Base-by-base conservation (phyloP, 2,329 filamentous ascomycete species). In the Zymoseptoria ardabiliae region DNA sequence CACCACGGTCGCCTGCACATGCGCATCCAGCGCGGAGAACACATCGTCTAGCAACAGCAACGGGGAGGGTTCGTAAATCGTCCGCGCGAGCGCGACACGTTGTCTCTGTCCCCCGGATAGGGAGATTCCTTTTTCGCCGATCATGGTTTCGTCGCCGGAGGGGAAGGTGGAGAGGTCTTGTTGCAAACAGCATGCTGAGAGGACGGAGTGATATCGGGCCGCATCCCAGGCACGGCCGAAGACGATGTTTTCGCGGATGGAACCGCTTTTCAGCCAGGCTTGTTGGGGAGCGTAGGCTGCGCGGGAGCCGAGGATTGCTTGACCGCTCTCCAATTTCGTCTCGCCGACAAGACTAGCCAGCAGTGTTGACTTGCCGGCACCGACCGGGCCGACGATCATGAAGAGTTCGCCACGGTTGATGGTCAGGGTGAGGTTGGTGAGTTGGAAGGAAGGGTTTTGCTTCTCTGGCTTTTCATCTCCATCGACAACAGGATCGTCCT, bases 51-150 rank as follows among this genome's bases (percentile, higher is more conserved):
- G 9, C 5, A 60, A 54, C 91, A 56, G 25, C n/a, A 55, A 11
- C 23, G n/a, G n/a, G 11, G 8, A 41, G 7, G 23, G 23, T 2
- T 11, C 8, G 66, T 85, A 85, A 53, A 85, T 83, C 1, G 82
- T 82, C 53, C 92, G 83, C n/a, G 92, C 92, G 69, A 96, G 95
- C 70, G 95, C 96, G 64, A 96, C 79, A 7, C 92, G 84, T 73
- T 96, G 91, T 72, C 95, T 95, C 73, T 96, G 91, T 1, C 91
- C 91, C 55, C 91, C 91, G 11, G 90, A 95, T 2, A 96, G 87
- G 0, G 90, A 96, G 68, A 96, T 96, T 49, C 92, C 91, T 61
- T 90, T 85, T 72, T 96, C 91, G 19, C 91, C 92, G 68, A 96
- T 94, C 71, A 96, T 91, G 0, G 92, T 96, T 65, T 82, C 76